Conservation (phyloP, 164 flowering plant genomes). For the Tetracentron sinense region DNA sequence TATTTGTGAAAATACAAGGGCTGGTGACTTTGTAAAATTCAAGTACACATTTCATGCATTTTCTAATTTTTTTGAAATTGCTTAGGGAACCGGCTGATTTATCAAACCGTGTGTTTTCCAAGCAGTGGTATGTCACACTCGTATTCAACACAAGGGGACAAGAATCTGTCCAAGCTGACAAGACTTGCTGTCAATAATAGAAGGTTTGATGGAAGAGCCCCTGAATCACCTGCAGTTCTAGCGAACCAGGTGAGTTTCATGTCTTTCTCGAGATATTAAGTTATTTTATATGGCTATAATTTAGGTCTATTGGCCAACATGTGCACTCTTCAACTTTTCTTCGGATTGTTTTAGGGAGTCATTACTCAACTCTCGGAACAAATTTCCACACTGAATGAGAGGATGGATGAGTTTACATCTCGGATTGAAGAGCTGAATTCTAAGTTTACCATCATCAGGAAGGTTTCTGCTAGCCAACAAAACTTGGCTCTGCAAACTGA, state of each 20-base stretch:
- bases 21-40: too few species aligned
- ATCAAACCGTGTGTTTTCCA: slow-evolving; percentile 1
- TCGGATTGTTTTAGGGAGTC: slow-evolving; percentile 45
- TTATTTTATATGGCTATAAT: neutral
- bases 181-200: slow-evolving; percentile 31
- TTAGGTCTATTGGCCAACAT: neutral
- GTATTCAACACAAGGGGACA: slow-evolving; percentile 71
- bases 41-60: too few species aligned
- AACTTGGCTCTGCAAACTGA: slow-evolving; percentile 58
- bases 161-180: slow-evolving; percentile 46
- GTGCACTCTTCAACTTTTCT: neutral
- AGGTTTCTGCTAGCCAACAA: slow-evolving; percentile 52
- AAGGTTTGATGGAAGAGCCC: slow-evolving; percentile 46
- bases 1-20: too few species aligned
- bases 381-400: slow-evolving; percentile 74
- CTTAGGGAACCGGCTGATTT: neutral
- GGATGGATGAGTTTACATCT: slow-evolving; percentile 87
- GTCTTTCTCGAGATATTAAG: neutral
- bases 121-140: slow-evolving; percentile 81
- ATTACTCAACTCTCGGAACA: slow-evolving; percentile 83
- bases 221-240: slow-evolving; percentile 35
- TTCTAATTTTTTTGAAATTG: too few species aligned
- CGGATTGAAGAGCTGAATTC: slow-evolving; percentile 81
- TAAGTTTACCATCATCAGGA: slow-evolving; percentile 46
- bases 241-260: slow-evolving; percentile 51